A percentile compares a stretch with the other conserved stretches of the same genome.
These are phyloP conservation scores for Fraxinus floribunda DNA, from an alignment of 305 asterid genomes.

Conservation along the genomic window DNA sequence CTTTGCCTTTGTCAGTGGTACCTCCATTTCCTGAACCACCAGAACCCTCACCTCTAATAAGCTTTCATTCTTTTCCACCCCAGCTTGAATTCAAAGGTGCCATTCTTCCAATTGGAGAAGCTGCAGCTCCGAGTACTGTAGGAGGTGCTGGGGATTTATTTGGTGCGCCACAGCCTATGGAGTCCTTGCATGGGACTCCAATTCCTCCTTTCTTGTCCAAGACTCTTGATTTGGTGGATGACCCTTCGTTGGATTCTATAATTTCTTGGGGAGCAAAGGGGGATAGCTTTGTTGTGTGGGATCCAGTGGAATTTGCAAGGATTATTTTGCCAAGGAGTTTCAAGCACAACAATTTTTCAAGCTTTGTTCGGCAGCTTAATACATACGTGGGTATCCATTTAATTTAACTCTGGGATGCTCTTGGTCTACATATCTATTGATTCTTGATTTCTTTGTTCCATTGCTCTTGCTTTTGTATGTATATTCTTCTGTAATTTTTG, in stretches of 20 bases:
- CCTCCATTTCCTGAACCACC: slow-evolving; percentile 17
- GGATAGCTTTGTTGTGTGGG: slow-evolving; percentile 77
- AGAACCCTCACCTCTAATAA: slow-evolving; percentile 8
- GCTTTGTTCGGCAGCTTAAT: slow-evolving; percentile 92
- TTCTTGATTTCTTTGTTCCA: slow-evolving; percentile 21
- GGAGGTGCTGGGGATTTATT: slow-evolving; percentile 18
- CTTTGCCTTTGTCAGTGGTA: slow-evolving; percentile 27
- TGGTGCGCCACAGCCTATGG: slow-evolving; percentile 58
- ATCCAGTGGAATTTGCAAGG: slow-evolving; percentile 64
- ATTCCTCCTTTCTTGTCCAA: slow-evolving; percentile 75
- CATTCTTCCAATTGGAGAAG: neutral
- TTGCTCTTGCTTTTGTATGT: neutral
- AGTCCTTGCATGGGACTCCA: slow-evolving; percentile 49
- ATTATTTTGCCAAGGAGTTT: slow-evolving; percentile 58
- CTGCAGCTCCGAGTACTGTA: neutral
- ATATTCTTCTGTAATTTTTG: slow-evolving; percentile 26
- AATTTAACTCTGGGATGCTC: slow-evolving; percentile 26
- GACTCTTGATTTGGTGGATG: slow-evolving; percentile 79
- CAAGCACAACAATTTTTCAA: slow-evolving; percentile 89
- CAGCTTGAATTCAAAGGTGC: slow-evolving; percentile 12
- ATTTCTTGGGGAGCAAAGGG: slow-evolving; percentile 70
- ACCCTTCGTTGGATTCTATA: slow-evolving; percentile 50
- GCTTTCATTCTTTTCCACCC: slow-evolving; percentile 30
- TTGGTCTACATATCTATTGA: slow-evolving; percentile 22
- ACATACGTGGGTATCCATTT: slow-evolving; percentile 82